Evolutionary conservation across 768 basidiomycete species (phyloP).

Genomic region (Rhizopogon sp.): DNA sequence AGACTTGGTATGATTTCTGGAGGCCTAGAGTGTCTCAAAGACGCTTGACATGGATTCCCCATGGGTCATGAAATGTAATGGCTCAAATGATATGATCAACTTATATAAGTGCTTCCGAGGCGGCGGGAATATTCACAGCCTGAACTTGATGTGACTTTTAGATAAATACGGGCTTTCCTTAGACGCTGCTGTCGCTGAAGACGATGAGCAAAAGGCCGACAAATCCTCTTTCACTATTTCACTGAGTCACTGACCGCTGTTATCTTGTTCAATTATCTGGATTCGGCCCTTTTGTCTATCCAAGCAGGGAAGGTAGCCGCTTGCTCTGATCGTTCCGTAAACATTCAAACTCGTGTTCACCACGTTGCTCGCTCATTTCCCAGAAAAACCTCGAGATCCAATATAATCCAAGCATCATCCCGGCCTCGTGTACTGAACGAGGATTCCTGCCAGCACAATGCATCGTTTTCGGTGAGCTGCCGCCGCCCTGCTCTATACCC

Average conservation of each 20-base stretch:
- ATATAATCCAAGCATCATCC: conserved; percentile 21
- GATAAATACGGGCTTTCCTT: too few species aligned
- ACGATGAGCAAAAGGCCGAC: not conserved
- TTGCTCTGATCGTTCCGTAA: conserved; percentile 22
- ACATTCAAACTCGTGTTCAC: conserved; percentile 61
- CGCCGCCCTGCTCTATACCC: conserved; percentile 23
- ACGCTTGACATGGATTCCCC: not conserved
- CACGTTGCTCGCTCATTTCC: conserved; percentile 60
- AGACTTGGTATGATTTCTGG: too few species aligned
- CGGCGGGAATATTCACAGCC: not conserved
- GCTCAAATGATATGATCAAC: not conserved
- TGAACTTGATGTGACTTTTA: too few species aligned
- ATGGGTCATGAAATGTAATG: too few species aligned
- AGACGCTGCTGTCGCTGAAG: not conserved
- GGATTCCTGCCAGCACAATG: conserved; percentile 45
- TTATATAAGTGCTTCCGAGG: not conserved
- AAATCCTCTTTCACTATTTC: not conserved
- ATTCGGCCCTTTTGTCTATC: conserved; percentile 2
- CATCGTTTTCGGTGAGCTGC: conserved; percentile 75
- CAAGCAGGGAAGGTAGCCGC: conserved; percentile 5
- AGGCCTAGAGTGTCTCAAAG: too few species aligned
- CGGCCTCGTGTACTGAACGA: conserved; percentile 63
- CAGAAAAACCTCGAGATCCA: conserved; percentile 15
- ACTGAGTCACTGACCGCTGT: not conserved
- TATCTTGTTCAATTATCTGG: not conserved